phyloP scores from a whole-genome alignment of 352 stramenopile species.

The Phytophthora ramorum region DNA sequence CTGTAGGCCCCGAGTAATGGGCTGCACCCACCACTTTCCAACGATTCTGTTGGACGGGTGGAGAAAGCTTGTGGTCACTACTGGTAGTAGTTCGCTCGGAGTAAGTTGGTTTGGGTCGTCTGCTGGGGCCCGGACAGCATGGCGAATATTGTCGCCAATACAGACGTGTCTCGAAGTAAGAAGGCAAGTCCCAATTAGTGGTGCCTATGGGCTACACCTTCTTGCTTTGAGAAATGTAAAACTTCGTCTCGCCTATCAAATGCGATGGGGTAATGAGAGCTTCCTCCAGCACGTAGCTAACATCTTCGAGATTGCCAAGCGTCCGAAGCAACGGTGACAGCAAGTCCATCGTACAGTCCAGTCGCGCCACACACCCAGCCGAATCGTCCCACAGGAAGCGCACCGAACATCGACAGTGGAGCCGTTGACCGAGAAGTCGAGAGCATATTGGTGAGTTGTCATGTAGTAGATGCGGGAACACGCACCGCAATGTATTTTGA shows the following conservation, averaged over 20 bases:
- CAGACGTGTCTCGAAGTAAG: too few species aligned
- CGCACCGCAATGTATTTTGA: slow-evolving; percentile 13
- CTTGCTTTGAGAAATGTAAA: too few species aligned
- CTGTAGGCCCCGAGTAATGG: too few species aligned
- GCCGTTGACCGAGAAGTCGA: slow-evolving; percentile 10
- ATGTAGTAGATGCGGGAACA: slow-evolving; percentile 22
- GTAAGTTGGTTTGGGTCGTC: too few species aligned
- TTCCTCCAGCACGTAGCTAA: slow-evolving; percentile 15
- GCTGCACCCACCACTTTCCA: too few species aligned
- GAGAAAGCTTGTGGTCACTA: too few species aligned
- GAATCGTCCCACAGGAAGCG: slow-evolving; percentile 23
- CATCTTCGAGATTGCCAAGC: slow-evolving; percentile 23
- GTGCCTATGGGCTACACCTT: too few species aligned
- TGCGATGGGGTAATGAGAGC: slow-evolving; percentile 17
- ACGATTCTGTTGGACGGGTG: too few species aligned
- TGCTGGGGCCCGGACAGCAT: too few species aligned
- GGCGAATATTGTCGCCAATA: too few species aligned
- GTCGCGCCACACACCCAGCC: slow-evolving; percentile 1
- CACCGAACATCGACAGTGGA: slow-evolving; percentile 11
- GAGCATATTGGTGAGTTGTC: not conserved
- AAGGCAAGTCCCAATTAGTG: too few species aligned
- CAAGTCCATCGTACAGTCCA: slow-evolving; percentile 22
- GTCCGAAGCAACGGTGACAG: slow-evolving; percentile 15
- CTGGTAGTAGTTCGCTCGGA: too few species aligned
- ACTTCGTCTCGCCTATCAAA: slow-evolving; percentile 6